Percentiles rank a stretch among this genome's conserved stretches.
These are phyloP conservation scores for Calocera cornea DNA, from an alignment of 768 basidiomycete genomes.

Conservation along the genomic window DNA sequence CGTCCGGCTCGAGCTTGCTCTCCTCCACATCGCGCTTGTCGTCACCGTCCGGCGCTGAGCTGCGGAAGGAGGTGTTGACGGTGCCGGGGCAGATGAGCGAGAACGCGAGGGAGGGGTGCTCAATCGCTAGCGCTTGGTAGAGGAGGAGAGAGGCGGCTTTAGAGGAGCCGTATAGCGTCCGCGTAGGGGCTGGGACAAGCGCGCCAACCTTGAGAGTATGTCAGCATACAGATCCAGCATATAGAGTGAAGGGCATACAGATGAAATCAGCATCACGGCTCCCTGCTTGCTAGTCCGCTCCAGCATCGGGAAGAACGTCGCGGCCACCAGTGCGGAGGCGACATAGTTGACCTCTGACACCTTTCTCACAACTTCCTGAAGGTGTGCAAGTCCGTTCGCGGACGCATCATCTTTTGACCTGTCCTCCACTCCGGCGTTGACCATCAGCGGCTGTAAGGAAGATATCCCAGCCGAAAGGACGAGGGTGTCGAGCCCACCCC, in stretches of 20 bases:
- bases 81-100: constrained; percentile 51
- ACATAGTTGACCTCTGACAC: constrained; percentile 53
- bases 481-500: constrained; percentile 72
- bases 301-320: constrained; percentile 68
- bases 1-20: background rate
- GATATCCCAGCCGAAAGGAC: constrained; percentile 75
- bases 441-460: constrained; percentile 60
- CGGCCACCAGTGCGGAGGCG: constrained; percentile 55
- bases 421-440: constrained; percentile 45
- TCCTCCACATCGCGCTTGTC: background rate
- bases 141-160: constrained; percentile 69
- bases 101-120: constrained; percentile 57
- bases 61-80: constrained; percentile 57
- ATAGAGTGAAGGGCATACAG: constrained; percentile 23
- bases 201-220: constrained; percentile 33
- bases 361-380: constrained; percentile 41
- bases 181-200: constrained; percentile 71
- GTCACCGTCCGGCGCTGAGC: constrained; percentile 55
- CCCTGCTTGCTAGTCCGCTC: constrained; percentile 49
- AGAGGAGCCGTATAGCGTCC: constrained; percentile 68
- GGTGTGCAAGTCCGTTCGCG: constrained; percentile 43
- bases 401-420: constrained; percentile 24
- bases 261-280: constrained; percentile 65
- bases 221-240: background rate
- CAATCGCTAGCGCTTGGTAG: constrained; percentile 66